Conservation (phyloP, 352 stramenopile species). For the Phytopythium montanum region DNA sequence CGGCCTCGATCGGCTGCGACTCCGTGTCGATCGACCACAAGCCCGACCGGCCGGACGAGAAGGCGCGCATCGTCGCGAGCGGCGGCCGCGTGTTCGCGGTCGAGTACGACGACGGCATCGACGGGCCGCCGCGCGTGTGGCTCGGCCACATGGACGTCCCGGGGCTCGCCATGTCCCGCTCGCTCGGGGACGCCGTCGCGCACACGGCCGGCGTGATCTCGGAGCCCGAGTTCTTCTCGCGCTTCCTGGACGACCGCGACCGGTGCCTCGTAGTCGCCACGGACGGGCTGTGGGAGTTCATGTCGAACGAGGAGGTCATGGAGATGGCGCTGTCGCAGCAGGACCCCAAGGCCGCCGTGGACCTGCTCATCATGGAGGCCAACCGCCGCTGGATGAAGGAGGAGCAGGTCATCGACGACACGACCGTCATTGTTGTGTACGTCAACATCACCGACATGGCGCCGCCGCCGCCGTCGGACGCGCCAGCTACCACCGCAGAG, state of each 20-base stretch:
- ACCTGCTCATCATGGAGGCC: constrained; percentile 94
- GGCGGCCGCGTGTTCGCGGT: constrained; percentile 97
- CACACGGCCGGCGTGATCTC: constrained; percentile 95
- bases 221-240: constrained; percentile 93
- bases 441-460: constrained; percentile 49
- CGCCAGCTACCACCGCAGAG: background rate
- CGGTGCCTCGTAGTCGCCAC: constrained; percentile 96
- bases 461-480: background rate
- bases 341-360: constrained; percentile 83
- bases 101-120: constrained; percentile 98
- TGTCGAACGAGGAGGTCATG: constrained; percentile 95
- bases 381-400: constrained; percentile 98
- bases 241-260: constrained; percentile 78
- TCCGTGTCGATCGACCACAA: constrained; percentile 98
- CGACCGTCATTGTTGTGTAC: constrained; percentile 97
- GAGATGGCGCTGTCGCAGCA: constrained; percentile 75
- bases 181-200: constrained; percentile 95
- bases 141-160: constrained; percentile 98
- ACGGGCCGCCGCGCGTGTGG: constrained; percentile 98
- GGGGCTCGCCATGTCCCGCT: constrained; percentile 97
- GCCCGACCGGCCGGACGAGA: constrained; percentile 94
- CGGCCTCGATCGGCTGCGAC: constrained; percentile 36
- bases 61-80: constrained; percentile 92
- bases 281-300: constrained; percentile 99
- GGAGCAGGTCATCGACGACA: constrained; percentile 99